These are phyloP conservation scores for Metschnikowia similis DNA, from an alignment of 805 yeast species.

Conservation along the genomic window DNA sequence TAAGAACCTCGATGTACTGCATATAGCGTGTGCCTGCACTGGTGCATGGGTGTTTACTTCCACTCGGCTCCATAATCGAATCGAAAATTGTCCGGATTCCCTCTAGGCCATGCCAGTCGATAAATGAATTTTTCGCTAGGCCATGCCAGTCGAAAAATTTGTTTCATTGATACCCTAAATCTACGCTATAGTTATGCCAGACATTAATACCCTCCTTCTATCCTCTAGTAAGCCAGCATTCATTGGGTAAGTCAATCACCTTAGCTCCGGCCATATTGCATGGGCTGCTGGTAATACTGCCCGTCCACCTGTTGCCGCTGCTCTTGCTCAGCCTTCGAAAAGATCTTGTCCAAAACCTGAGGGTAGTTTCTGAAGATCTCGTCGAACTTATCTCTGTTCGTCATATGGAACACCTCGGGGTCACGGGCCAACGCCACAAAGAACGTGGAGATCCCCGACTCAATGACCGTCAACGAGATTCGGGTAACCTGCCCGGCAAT, in stretches of 20 bases:
- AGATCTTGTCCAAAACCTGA: conserved; percentile 52
- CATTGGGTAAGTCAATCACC: background rate
- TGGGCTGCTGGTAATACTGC: conserved; percentile 13
- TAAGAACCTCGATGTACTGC: too few species aligned
- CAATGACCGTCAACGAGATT: conserved; percentile 67
- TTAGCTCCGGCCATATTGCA: conserved; percentile 8
- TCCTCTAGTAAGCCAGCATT: too few species aligned
- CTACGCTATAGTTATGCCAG: too few species aligned
- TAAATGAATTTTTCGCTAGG: too few species aligned
- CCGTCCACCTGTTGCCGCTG: conserved; percentile 9
- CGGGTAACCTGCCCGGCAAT: conserved; percentile 74
- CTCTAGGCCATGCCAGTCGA: too few species aligned
- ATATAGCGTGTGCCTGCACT: too few species aligned
- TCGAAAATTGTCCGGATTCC: too few species aligned
- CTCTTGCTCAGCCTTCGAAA: conserved; percentile 14
- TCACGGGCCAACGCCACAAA: conserved; percentile 79
- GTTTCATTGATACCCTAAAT: too few species aligned
- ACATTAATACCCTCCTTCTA: too few species aligned
- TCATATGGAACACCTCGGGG: conserved; percentile 74
- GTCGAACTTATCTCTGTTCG: conserved; percentile 65
- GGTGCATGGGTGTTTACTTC: too few species aligned
- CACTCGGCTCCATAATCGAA: too few species aligned
- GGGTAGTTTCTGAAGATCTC: conserved; percentile 65
- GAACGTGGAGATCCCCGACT: conserved; percentile 78
- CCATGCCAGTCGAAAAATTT: too few species aligned